Evolutionary conservation across 129 eudicot genomes (phyloP).

Genomic region (Arctium lappa): DNA sequence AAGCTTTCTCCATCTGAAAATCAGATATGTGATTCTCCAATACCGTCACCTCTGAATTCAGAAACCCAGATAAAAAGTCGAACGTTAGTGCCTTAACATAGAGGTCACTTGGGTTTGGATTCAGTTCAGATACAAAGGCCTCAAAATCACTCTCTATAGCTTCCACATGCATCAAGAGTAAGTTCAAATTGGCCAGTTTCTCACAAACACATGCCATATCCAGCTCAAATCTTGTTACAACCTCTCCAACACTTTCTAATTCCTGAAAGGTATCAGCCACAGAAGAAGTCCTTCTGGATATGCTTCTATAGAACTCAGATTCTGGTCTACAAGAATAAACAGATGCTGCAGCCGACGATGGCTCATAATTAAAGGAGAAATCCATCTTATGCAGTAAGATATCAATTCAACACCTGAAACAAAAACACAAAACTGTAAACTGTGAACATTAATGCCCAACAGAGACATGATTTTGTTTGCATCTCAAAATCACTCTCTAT

Average conservation of each 20-base stretch:
- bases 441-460: not conserved
- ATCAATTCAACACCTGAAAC: conserved; percentile 28
- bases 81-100: conserved; percentile 56
- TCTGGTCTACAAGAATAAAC: conserved; percentile 48
- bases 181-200: conserved; percentile 57
- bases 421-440: not conserved
- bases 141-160: conserved; percentile 66
- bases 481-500: too few relatives aligned
- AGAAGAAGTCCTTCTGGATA: conserved; percentile 49
- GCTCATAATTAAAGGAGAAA: conserved; percentile 24
- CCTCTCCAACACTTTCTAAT: conserved; percentile 49
- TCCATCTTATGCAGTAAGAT: conserved; percentile 24
- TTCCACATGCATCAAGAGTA: conserved; percentile 73
- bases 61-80: conserved; percentile 61
- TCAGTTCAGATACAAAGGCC: conserved; percentile 47
- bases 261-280: conserved; percentile 46
- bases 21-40: conserved; percentile 39
- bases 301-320: conserved; percentile 34
- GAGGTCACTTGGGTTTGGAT: conserved; percentile 34
- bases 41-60: conserved; percentile 73
- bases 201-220: conserved; percentile 66
- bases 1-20: conserved; percentile 45
- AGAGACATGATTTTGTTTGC: not conserved
- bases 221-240: conserved; percentile 58
- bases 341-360: conserved; percentile 43